Evolutionary conservation across 1,139 yeast genomes (phyloP), one percentile per base, ranked within the genome.

Genomic region (Taiozyma sp.): DNA sequence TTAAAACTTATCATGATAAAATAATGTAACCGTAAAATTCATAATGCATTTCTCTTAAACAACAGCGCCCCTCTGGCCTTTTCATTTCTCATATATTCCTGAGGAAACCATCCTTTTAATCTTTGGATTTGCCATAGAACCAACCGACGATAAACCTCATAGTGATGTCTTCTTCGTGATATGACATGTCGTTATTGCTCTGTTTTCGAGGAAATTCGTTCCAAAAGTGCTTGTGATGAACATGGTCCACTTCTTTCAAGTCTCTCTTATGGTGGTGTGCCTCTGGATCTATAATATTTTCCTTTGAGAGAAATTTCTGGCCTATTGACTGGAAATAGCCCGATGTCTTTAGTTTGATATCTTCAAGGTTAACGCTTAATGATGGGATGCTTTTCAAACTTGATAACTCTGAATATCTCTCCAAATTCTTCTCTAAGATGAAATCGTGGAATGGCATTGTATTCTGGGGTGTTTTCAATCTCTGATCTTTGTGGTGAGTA

Each of bases 191-290:
- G 46, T 57, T 55, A 49, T 60, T 59, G 21, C 59, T 57, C 49
- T 60, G 63, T 43, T 55, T 55, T 22, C 63, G 45, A 6, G 64
- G 64, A 46, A 60, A 61, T 49, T 61, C 64, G 43, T 61, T 53
- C 50, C 54, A 59, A 47, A 58, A 61, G 41, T 54, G 60, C n/a
- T 46, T 34, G 30, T 42, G 43, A 32, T 42, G 44, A 16, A 51
- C 52, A 44, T 49, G 53, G 32, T 32, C 55, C 21, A 40, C 53
- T n/a, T 47, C 49, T 29, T 50, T 50, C 6, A 50, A 47, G 41
- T 52, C 50, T 13, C 34, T 21, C 32, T 52, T 49, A 22, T 54
- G 55, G 26, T 51, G 51, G 26, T 45, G 45, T 3, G 43, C 30
- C 2, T 46, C 46, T 11, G 42, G 40, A n/a, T 50, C 22, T 13